phyloP scores from a whole-genome alignment of 306 rosid species.

The Prinsepia uniflora region DNA sequence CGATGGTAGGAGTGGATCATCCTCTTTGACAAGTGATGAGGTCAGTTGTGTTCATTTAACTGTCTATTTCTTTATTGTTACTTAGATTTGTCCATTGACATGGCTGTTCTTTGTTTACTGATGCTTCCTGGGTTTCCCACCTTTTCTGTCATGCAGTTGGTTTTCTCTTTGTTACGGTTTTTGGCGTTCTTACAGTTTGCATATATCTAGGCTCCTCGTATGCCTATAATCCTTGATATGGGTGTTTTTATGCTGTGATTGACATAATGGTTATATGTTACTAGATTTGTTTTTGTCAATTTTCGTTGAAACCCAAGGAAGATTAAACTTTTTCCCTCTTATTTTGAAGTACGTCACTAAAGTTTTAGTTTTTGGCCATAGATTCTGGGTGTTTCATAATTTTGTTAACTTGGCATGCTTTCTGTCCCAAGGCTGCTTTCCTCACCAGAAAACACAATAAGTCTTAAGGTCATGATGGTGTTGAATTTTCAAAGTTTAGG shows the following conservation, averaged over 20 bases:
- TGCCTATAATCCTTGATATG: neutral
- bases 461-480: neutral
- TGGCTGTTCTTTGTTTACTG: neutral
- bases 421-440: neutral
- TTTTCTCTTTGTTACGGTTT: neutral
- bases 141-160: neutral
- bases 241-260: neutral
- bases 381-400: neutral
- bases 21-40: slow-evolving; percentile 44
- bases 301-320: neutral
- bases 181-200: neutral
- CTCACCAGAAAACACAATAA: neutral
- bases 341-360: neutral
- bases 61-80: neutral
- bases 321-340: neutral
- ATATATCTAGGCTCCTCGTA: neutral
- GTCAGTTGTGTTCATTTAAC: slow-evolving; percentile 18
- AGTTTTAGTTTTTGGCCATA: neutral
- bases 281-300: neutral
- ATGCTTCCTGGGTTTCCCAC: neutral
- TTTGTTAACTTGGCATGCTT: neutral
- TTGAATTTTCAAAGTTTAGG: neutral
- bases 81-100: neutral
- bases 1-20: slow-evolving; percentile 32
- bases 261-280: neutral